Evolutionary conservation across 345 rosid species (phyloP).

Genomic region (Pseudoturritis turrita): DNA sequence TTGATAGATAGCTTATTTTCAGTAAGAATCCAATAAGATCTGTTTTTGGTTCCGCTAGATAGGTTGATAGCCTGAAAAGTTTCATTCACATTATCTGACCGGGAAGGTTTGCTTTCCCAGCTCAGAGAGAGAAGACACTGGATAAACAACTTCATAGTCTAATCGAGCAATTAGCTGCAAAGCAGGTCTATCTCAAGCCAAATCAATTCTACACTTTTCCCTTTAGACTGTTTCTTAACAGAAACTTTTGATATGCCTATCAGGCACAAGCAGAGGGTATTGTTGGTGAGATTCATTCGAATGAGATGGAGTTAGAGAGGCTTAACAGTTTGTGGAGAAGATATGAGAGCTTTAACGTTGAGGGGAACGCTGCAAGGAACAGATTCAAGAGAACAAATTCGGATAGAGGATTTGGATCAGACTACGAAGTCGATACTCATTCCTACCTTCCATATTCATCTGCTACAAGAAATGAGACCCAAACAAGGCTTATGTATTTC

Average conservation of each 20-base stretch:
- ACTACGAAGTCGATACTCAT: conserved; percentile 39
- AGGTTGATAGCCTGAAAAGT: conserved; percentile 1
- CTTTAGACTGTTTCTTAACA: neutral
- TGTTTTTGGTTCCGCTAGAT: neutral
- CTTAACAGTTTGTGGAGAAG: conserved; percentile 60
- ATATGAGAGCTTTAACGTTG: conserved; percentile 49
- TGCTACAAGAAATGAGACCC: conserved; percentile 53
- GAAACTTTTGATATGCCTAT: neutral
- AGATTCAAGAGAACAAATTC: conserved; percentile 63
- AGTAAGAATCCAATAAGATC: neutral
- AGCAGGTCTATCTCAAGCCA: conserved; percentile 55
- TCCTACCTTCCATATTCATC: conserved; percentile 56
- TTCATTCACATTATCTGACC: neutral
- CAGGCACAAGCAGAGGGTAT: conserved; percentile 92
- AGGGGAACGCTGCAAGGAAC: conserved; percentile 59
- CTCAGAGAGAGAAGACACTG: conserved; percentile 86
- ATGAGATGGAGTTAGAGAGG: conserved; percentile 72
- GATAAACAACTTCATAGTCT: conserved; percentile 87
- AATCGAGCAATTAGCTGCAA: conserved; percentile 84
- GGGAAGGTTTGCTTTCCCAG: conserved; percentile 35
- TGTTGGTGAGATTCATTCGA: conserved; percentile 62
- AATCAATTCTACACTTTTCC: neutral
- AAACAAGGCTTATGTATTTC: conserved; percentile 61
- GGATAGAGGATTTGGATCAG: conserved; percentile 52
- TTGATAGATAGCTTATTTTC: neutral